These are phyloP conservation scores for Hyphodiscus hymeniophilus DNA, from an alignment of 495 filamentous ascomycete species.

Conservation along the genomic window DNA sequence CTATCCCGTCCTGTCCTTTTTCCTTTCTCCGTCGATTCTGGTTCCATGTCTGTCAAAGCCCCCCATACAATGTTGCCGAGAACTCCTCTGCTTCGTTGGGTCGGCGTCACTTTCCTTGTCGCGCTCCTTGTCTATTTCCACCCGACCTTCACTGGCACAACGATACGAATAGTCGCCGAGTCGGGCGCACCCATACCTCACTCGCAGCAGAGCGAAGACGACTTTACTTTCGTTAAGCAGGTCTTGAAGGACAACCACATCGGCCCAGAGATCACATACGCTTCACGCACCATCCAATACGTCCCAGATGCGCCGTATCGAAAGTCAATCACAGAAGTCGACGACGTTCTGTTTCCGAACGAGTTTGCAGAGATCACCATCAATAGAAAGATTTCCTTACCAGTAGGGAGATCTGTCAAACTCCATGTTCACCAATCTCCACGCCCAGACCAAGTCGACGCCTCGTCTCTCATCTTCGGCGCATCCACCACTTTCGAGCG, in stretches of 20 bases:
- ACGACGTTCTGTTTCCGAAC: constrained; percentile 11
- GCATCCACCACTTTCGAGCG: constrained; percentile 47
- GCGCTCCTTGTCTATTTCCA: constrained; percentile 5
- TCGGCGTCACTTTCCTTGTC: constrained; percentile 6
- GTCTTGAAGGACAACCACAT: constrained; percentile 13
- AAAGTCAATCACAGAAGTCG: constrained; percentile 9
- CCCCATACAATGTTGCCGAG: constrained; percentile 8
- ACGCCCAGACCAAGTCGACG: constrained; percentile 29
- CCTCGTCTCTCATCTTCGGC: constrained; percentile 49
- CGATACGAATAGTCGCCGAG: not conserved
- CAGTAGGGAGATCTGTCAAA: constrained; percentile 3
- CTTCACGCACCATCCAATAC: constrained; percentile 20
- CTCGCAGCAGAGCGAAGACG: not conserved
- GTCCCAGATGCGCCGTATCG: constrained; percentile 13
- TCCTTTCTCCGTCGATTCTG: not conserved
- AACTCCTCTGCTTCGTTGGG: constrained; percentile 5
- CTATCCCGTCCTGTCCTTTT: no score
- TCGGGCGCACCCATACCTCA: not conserved
- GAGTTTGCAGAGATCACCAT: constrained; percentile 14
- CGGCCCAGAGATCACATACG: constrained; percentile 19
- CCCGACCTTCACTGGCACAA: constrained; percentile 4
- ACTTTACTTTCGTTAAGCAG: constrained; percentile 9
- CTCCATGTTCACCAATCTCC: constrained; percentile 16
- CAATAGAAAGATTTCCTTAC: not conserved
- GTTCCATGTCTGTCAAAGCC: not conserved